Base-by-base conservation (phyloP, 352 stramenopile genomes). In the Sclerospora graminicola region DNA sequence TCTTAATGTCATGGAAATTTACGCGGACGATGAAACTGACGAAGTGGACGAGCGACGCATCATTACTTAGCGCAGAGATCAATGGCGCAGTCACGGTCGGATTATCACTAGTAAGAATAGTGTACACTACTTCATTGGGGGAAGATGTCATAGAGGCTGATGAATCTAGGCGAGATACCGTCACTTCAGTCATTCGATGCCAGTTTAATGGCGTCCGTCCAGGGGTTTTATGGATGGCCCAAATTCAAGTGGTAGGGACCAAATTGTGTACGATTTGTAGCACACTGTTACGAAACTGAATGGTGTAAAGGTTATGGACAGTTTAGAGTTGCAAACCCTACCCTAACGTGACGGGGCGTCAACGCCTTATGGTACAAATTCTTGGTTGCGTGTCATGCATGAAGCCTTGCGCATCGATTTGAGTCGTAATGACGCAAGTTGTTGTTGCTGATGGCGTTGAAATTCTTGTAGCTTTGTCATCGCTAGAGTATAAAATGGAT, bases 11-110 rank as follows among this genome's bases (percentile, higher is more conserved):
- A n/a, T n/a, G n/a, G n/a, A n/a, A 54, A n/a, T 58, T 51, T 29
- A 82, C 43, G 19, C 70, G 71, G 45, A 73, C 84, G 53, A 90
- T 77, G 55, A 83, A 82, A 32, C 38, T 55, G 18, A 67, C 24
- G 39, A 90, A 86, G 13, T 69, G 50, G 13, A 59, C 63, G 51
- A 71, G 78, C n/a, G 62, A 66, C 44, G 57, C 53, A 49, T 88
- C 79, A 19, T 80, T 57, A 51, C 57, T 77, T 41, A 90, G 44
- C 36, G 75, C 66, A 26, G 74, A 79, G 26, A 85, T 63, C 33
- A 87, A 68, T 24, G 66, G 49, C 6, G 60, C 66, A 14, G 67
- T 82, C 19, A 85, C 65, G 8, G 54, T 47, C 23, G 64, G 61
- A 29, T 53, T 65, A 28, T 88, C 75, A 20, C 82, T 59, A 13